Evolutionary conservation across 371 early-diverging fungal species (phyloP).

Genomic region (Mucor mucedo): DNA sequence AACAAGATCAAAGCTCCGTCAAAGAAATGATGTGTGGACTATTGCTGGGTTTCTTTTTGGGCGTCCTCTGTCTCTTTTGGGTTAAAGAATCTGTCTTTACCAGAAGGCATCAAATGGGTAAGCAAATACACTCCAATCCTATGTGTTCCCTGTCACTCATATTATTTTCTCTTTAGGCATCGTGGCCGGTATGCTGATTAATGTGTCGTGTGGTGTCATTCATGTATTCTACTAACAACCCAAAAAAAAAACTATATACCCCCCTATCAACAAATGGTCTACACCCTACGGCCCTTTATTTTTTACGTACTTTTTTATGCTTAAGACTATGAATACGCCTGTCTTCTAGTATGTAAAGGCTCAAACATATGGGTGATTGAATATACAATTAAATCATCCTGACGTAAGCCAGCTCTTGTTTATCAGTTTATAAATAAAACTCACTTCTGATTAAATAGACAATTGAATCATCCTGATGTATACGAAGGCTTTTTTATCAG

Average conservation of each 20-base stretch:
- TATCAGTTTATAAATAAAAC: too few species aligned
- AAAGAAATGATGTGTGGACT: constrained; percentile 70
- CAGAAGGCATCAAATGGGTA: constrained; percentile 69
- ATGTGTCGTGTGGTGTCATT: constrained; percentile 64
- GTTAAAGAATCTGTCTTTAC: constrained; percentile 70
- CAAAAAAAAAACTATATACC: neutral
- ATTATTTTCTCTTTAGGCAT: constrained; percentile 33
- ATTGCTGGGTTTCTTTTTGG: constrained; percentile 67
- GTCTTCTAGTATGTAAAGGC: too few species aligned
- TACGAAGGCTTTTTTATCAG: too few species aligned
- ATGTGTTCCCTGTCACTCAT: too few species aligned
- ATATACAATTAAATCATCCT: too few species aligned
- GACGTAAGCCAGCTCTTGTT: too few species aligned
- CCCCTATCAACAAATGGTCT: too few species aligned
- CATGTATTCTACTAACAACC: constrained; percentile 49
- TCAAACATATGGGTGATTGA: too few species aligned
- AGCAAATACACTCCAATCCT: neutral
- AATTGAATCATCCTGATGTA: too few species aligned
- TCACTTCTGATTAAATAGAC: too few species aligned
- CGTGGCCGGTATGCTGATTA: constrained; percentile 65
- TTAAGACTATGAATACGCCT: too few species aligned
- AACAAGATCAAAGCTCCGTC: constrained; percentile 54
- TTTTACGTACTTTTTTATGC: neutral
- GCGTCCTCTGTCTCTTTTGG: constrained; percentile 68
- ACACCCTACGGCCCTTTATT: neutral